These are phyloP conservation scores for Mycena chlorophos DNA, from an alignment of 768 basidiomycete species.

Conservation along the genomic window DNA sequence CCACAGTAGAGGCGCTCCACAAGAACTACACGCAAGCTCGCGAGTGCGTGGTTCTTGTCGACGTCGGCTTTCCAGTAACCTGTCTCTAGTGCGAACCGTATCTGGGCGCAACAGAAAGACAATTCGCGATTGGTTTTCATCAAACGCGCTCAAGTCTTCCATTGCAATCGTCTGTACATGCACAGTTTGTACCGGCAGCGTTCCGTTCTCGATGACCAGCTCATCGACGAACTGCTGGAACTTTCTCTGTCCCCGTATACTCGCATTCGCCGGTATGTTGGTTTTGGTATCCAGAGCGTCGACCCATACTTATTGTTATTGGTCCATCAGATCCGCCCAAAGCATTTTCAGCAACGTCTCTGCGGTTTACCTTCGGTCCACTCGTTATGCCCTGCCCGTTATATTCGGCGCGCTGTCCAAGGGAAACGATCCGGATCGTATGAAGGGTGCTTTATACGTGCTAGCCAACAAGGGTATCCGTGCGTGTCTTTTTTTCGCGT, in stretches of 20 bases:
- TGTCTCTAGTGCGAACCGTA: slow-evolving; percentile 55
- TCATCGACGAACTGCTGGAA: slow-evolving; percentile 68
- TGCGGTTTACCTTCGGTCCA: slow-evolving; percentile 72
- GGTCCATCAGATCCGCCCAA: slow-evolving; percentile 61
- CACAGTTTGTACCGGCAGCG: slow-evolving; percentile 74
- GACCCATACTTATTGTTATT: background rate
- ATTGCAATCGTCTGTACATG: slow-evolving; percentile 74
- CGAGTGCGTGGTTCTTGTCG: slow-evolving; percentile 45
- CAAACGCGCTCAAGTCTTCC: slow-evolving; percentile 79
- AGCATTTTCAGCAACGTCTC: slow-evolving; percentile 61
- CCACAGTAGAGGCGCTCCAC: slow-evolving; percentile 61
- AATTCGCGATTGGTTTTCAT: slow-evolving; percentile 74
- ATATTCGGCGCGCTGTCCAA: slow-evolving; percentile 63
- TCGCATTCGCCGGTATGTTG: slow-evolving; percentile 64
- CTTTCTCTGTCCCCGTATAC: slow-evolving; percentile 81
- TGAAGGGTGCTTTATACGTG: slow-evolving; percentile 92
- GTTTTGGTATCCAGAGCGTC: too few species aligned
- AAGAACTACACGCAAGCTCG: slow-evolving; percentile 64
- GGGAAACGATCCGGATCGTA: slow-evolving; percentile 85
- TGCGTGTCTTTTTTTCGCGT: slow-evolving; percentile 31
- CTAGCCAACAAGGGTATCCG: slow-evolving; percentile 72
- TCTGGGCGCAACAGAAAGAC: slow-evolving; percentile 70
- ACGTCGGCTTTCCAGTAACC: background rate
- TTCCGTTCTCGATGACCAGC: slow-evolving; percentile 68
- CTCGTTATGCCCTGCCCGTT: slow-evolving; percentile 59